A percentile compares a stretch with the other conserved stretches of the same genome.
Conservation (phyloP, 768 basidiomycete species). For the Lyophyllum decastes region DNA sequence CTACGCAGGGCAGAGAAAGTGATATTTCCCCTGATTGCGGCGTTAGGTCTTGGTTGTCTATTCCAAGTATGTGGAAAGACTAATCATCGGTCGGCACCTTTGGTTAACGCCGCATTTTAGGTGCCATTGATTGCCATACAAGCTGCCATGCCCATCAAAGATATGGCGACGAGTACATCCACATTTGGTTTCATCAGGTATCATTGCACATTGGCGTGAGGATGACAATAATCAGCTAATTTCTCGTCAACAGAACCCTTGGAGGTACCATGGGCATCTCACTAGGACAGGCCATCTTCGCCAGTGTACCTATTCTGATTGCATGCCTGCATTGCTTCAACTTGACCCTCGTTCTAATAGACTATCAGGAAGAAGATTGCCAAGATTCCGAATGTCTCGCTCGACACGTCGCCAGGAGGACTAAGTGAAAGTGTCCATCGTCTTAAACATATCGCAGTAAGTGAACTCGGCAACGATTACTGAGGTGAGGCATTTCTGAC, state of each 20-base stretch:
- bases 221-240: slow-evolving; percentile 3
- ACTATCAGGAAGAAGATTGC: slow-evolving; percentile 38
- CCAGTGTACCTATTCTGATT: slow-evolving; percentile 42
- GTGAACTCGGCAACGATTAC: slow-evolving; percentile 16
- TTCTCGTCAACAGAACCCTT: slow-evolving; percentile 45
- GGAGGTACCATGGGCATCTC: slow-evolving; percentile 81
- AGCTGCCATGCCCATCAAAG: slow-evolving; percentile 84
- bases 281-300: slow-evolving; percentile 70
- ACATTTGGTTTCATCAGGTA: slow-evolving; percentile 73
- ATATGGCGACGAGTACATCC: slow-evolving; percentile 82
- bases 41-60: slow-evolving; percentile 63
- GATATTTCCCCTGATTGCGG: slow-evolving; percentile 66
- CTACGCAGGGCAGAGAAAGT: slow-evolving; percentile 58
- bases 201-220: slow-evolving; percentile 8
- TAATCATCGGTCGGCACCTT: not conserved
- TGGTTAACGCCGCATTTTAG: slow-evolving; percentile 30
- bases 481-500: not conserved
- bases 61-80: slow-evolving; percentile 47
- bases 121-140: slow-evolving; percentile 74
- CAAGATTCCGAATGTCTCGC: slow-evolving; percentile 34
- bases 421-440: slow-evolving; percentile 47
- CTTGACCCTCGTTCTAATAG: slow-evolving; percentile 19
- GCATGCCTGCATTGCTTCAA: slow-evolving; percentile 1
- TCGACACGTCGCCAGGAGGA: slow-evolving; percentile 42
- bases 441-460: slow-evolving; percentile 45